These are phyloP conservation scores for Davidsoniella eucalypti DNA, from an alignment of 2,329 filamentous ascomycete species.

Conservation along the genomic window DNA sequence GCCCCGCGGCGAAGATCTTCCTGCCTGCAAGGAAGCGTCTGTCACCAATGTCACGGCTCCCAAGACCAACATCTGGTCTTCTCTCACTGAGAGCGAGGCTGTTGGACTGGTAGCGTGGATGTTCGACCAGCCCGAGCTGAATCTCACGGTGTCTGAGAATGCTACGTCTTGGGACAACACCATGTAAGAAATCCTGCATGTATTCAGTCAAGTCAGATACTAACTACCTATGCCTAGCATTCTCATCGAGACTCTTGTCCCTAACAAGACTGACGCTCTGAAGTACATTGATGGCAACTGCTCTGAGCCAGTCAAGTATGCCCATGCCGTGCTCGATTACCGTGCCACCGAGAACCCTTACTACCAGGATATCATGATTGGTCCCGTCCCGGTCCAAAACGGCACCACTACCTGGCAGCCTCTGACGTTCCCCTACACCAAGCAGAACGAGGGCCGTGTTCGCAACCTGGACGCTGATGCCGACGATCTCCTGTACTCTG, in stretches of 20 bases:
- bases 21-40: conserved; percentile 9
- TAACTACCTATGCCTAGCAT: conserved; percentile 1
- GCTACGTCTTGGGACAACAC: conserved; percentile 27
- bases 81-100: conserved; percentile 24
- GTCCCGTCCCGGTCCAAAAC: conserved; percentile 27
- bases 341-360: conserved; percentile 26
- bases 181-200: conserved; percentile 15
- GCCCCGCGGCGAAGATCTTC: conserved; percentile 2
- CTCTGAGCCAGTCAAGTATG: conserved; percentile 24
- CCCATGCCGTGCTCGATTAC: conserved; percentile 29
- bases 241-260: conserved; percentile 27
- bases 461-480: conserved; percentile 21
- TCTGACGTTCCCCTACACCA: conserved; percentile 28
- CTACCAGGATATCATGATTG: conserved; percentile 32
- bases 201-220: background rate
- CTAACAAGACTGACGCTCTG: conserved; percentile 31
- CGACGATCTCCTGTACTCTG: conserved; percentile 20
- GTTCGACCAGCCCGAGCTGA: conserved; percentile 27
- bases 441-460: conserved; percentile 22
- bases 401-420: conserved; percentile 22
- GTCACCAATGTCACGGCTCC: conserved; percentile 19
- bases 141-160: conserved; percentile 25
- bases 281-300: conserved; percentile 25
- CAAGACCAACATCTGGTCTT: conserved; percentile 25
- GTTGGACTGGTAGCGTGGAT: conserved; percentile 27